Evolutionary conservation across 1,139 yeast species (phyloP).

Genomic region (Yamadazyma friedrichii): DNA sequence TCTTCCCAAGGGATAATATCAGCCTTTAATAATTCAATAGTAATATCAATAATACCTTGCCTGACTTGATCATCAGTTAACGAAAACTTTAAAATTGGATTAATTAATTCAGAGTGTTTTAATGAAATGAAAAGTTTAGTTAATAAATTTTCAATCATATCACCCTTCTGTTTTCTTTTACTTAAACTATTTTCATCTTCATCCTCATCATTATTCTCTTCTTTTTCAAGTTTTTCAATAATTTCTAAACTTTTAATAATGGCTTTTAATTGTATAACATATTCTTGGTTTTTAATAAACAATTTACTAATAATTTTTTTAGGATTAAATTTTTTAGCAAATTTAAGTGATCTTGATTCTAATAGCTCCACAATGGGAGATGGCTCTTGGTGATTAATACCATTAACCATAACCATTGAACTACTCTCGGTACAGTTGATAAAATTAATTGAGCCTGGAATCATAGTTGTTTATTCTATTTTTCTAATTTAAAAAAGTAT

Average conservation of each 20-base stretch:
- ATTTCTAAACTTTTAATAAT: conserved; percentile 14
- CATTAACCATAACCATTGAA: too few relatives aligned
- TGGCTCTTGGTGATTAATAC: too few relatives aligned
- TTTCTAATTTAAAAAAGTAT: too few relatives aligned
- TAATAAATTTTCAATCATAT: conserved; percentile 22
- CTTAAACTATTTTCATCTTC: conserved; percentile 6
- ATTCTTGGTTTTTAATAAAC: conserved; percentile 8
- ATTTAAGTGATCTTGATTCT: too few relatives aligned
- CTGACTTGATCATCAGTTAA: conserved; percentile 32
- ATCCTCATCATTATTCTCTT: conserved; percentile 2
- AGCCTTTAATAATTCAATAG: conserved; percentile 27
- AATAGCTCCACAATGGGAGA: too few relatives aligned
- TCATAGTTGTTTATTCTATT: too few relatives aligned
- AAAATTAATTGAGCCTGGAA: too few relatives aligned
- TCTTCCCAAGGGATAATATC: conserved; percentile 36
- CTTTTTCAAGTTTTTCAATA: conserved; percentile 12
- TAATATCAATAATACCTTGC: conserved; percentile 23
- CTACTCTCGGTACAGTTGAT: too few relatives aligned
- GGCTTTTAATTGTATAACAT: conserved; percentile 12
- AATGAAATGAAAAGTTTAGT: conserved; percentile 25
- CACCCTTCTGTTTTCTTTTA: conserved; percentile 12
- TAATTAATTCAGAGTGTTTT: conserved; percentile 31
- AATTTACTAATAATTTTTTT: conserved; percentile 5
- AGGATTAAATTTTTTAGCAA: neutral
- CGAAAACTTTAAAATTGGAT: conserved; percentile 25